These are phyloP conservation scores for Clarireedia hainanense DNA, from an alignment of 2,329 filamentous ascomycete species.

Conservation along the genomic window DNA sequence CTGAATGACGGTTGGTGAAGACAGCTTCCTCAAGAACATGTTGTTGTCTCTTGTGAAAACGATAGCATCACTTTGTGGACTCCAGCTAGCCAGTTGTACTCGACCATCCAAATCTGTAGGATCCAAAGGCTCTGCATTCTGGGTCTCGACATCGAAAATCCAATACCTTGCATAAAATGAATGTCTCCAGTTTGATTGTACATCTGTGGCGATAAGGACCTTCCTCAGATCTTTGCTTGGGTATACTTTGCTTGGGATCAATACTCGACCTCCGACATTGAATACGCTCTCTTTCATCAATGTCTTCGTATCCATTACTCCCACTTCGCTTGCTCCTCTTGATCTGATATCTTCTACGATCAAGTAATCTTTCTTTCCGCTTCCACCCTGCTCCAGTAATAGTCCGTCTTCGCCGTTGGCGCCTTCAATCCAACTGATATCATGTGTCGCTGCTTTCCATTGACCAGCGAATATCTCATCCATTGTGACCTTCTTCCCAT, in stretches of 20 bases:
- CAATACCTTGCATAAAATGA: slow-evolving; percentile 83
- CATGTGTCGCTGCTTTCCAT: slow-evolving; percentile 57
- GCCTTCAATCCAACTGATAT: slow-evolving; percentile 70
- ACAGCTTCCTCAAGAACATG: slow-evolving; percentile 67
- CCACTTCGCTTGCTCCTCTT: slow-evolving; percentile 35
- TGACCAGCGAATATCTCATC: slow-evolving; percentile 60
- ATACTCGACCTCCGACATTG: slow-evolving; percentile 43
- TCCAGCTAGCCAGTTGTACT: slow-evolving; percentile 84
- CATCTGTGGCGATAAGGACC: slow-evolving; percentile 71
- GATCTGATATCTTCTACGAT: slow-evolving; percentile 78
- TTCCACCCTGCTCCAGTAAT: slow-evolving; percentile 61
- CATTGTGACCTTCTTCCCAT: slow-evolving; percentile 64
- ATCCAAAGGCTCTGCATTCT: slow-evolving; percentile 70
- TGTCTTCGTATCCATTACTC: slow-evolving; percentile 47
- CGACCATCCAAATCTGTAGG: slow-evolving; percentile 54
- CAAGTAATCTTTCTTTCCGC: slow-evolving; percentile 61
- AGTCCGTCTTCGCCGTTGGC: slow-evolving; percentile 75
- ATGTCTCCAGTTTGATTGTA: slow-evolving; percentile 77
- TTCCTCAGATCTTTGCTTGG: slow-evolving; percentile 80
- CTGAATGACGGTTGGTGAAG: slow-evolving; percentile 35
- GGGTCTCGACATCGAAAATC: slow-evolving; percentile 81
- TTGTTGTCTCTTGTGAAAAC: slow-evolving; percentile 92
- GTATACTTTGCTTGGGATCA: slow-evolving; percentile 55
- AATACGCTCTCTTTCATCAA: slow-evolving; percentile 69
- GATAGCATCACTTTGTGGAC: slow-evolving; percentile 75